Conservation (phyloP, 176 grass and related monocot species). For the Aegilops speltoides region DNA sequence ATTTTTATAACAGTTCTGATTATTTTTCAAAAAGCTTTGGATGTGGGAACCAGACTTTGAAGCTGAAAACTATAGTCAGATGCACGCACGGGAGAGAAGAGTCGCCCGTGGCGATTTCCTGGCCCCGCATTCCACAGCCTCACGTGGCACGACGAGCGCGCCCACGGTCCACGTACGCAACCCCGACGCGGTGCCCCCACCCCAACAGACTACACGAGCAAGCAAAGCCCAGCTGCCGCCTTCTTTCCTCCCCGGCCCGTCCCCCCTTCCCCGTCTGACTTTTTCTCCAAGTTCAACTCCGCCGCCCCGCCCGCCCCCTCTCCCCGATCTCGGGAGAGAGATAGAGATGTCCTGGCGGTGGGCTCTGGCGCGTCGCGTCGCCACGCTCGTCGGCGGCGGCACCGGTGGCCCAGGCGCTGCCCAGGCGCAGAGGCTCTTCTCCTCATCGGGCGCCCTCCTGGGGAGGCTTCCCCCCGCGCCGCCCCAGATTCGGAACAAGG, state of each 20-base stretch:
- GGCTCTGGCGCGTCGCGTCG: conserved; percentile 42
- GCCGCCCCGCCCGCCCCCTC: not conserved
- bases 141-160: conserved; percentile 16
- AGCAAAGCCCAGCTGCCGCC: conserved; percentile 1
- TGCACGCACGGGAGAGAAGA: too few species aligned
- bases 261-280: not conserved
- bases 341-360: conserved; percentile 48
- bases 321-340: conserved; percentile 34
- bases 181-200: not conserved
- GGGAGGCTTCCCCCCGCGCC: not conserved
- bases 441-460: conserved; percentile 17
- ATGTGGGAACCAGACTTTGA: too few species aligned
- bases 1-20: too few species aligned
- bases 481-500: conserved; percentile 45
- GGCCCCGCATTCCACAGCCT: not conserved
- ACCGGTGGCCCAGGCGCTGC: not conserved
- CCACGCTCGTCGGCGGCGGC: not conserved
- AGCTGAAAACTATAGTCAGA: too few species aligned
- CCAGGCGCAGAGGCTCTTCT: conserved; percentile 33
- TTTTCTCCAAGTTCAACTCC: conserved; percentile 42
- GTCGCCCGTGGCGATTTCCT: not conserved
- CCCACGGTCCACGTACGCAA: not conserved
- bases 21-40: too few species aligned
- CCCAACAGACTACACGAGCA: not conserved
- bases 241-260: not conserved